Evolutionary conservation across 495 filamentous ascomycete genomes (phyloP), one percentile per base, ranked within the genome.

Genomic region (Aspergillus ellipticus): DNA sequence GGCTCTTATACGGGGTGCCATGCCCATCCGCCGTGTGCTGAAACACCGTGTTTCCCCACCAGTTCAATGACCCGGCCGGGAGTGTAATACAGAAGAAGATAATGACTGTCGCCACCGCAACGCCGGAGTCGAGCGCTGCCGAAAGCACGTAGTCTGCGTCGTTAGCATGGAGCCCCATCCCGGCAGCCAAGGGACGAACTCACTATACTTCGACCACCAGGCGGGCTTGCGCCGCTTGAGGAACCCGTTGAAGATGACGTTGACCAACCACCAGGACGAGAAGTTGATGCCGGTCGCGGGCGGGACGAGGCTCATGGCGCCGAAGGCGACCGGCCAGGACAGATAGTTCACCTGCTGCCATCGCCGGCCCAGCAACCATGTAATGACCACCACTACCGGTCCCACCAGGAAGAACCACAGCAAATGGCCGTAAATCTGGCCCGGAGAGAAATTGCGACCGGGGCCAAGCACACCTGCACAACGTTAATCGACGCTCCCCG

Each of bases 51-150:
- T 89, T 89, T 0, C 88, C 87, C 72, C 82, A 90, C 88, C 88
- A 91, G 33, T 70, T 71, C 29, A 87, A 75, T 39, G 76, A 68
- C 2, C 71, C 70, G 4, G 79, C 80, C 0, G 86, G 80, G 49
- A 89, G 82, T 63, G 88, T 85, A 35, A 90, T 86, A 49, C 89
- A 78, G 60, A 87, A 85, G 67, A 86, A 85, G 46, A 87, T 83
- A 39, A 84, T 72, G 49, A 85, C 74, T 2, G 84, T 87, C 4
- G 76, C 72, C 1, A 87, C 71, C 2, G 85, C 85, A 41, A 89
- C 74, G 1, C 82, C 85, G 17, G 83, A 74, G 55, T 86, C 84
- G 13, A 88, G 68, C 0, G 80, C 84, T 1, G 82, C 81, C 16
- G 82, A 82, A 4, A 83, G 78, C 31, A 87, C 71, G 57, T 86